phyloP scores from a whole-genome alignment of 2,329 filamentous ascomycete genomes.

The Pseudopithomyces chartarum region DNA sequence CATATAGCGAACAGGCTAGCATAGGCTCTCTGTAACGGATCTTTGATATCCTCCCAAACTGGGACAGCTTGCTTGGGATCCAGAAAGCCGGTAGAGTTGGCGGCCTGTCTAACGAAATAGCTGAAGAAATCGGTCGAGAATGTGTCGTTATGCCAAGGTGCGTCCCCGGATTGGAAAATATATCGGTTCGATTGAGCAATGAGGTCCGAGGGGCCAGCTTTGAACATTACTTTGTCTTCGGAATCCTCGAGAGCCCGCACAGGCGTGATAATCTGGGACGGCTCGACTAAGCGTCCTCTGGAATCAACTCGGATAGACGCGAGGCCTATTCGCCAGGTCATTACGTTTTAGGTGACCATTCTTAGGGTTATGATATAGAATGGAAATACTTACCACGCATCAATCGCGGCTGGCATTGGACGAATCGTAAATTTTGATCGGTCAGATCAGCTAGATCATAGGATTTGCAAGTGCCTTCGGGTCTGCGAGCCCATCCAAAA shows the following conservation, averaged over 20 bases:
- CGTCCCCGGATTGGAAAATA: conserved; percentile 14
- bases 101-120: conserved; percentile 48
- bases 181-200: conserved; percentile 29
- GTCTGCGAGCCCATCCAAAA: conserved; percentile 36
- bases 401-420: conserved; percentile 46
- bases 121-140: conserved; percentile 53
- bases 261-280: background rate
- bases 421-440: conserved; percentile 26
- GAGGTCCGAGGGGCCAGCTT: conserved; percentile 28
- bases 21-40: conserved; percentile 38
- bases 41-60: conserved; percentile 27
- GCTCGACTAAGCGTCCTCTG: conserved; percentile 32
- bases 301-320: conserved; percentile 44
- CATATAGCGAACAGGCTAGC: conserved; percentile 49
- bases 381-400: conserved; percentile 19
- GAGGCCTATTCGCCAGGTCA: background rate
- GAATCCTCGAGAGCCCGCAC: background rate
- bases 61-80: conserved; percentile 44
- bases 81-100: conserved; percentile 40
- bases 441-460: background rate
- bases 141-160: conserved; percentile 56
- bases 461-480: conserved; percentile 16
- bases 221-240: conserved; percentile 17
- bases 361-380: too few relatives aligned
- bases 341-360: conserved; percentile 4